Evolutionary conservation across 106 monocot species (phyloP).

Genomic region (Agapanthus africanus): DNA sequence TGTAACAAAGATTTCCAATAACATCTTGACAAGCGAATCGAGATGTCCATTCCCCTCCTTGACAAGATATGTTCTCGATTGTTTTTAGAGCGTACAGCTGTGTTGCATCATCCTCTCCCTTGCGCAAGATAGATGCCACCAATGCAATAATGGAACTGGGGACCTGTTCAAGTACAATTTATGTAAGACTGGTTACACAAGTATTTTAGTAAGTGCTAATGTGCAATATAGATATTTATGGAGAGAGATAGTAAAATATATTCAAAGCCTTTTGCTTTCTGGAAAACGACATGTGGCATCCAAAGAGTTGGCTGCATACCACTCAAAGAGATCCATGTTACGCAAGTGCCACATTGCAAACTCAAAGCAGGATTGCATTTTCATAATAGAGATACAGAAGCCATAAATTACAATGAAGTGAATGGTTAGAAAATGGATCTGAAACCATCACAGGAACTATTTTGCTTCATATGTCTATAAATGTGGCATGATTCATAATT

Average conservation of each 20-base stretch:
- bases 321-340: too few relatives aligned
- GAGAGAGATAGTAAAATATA: too few relatives aligned
- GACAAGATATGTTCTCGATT: slow-evolving; percentile 88
- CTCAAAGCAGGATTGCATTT: too few relatives aligned
- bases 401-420: background rate
- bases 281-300: too few relatives aligned
- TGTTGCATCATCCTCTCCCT: slow-evolving; percentile 87
- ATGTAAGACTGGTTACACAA: too few relatives aligned
- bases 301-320: too few relatives aligned
- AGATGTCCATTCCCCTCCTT: slow-evolving; percentile 79
- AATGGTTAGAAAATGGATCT: background rate
- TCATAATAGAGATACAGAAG: too few relatives aligned
- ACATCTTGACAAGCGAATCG: slow-evolving; percentile 78
- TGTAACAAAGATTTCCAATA: slow-evolving; percentile 78
- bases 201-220: too few relatives aligned
- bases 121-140: slow-evolving; percentile 83
- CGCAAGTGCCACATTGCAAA: too few relatives aligned
- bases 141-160: slow-evolving; percentile 71
- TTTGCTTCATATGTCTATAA: background rate
- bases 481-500: background rate
- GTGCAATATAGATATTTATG: too few relatives aligned
- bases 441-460: background rate
- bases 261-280: too few relatives aligned
- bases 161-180: slow-evolving; percentile 39
- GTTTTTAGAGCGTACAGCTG: slow-evolving; percentile 90